Evolutionary conservation across 176 grass and related monocot species (phyloP).

Genomic region (Ampelocalamus luodianensis): DNA sequence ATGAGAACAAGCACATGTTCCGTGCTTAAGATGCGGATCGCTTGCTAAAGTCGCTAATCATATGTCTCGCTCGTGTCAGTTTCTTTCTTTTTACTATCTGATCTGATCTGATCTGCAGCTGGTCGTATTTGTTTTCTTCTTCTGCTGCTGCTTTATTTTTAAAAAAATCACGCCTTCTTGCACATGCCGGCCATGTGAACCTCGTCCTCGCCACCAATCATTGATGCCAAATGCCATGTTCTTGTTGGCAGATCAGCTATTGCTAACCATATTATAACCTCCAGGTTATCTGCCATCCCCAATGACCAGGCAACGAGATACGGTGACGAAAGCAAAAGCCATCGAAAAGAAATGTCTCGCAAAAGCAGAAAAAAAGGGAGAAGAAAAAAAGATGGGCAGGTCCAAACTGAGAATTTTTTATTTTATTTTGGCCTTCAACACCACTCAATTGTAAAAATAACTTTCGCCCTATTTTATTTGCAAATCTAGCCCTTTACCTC

Average conservation of each 20-base stretch:
- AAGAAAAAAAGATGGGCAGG: neutral
- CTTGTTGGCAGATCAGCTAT: neutral
- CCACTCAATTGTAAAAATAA: too few species aligned
- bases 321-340: too few species aligned
- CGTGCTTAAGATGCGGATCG: neutral
- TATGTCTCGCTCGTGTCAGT: neutral
- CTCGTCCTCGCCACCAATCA: conserved; percentile 15
- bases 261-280: too few species aligned
- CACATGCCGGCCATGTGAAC: conserved; percentile 55
- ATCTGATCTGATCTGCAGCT: neutral
- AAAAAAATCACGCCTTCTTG: conserved; percentile 28
- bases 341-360: neutral
- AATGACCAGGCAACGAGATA: too few species aligned
- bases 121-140: neutral
- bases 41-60: too few species aligned
- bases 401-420: too few species aligned
- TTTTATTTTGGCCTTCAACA: too few species aligned
- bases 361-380: neutral
- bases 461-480: too few species aligned
- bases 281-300: too few species aligned
- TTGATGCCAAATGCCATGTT: conserved; percentile 9
- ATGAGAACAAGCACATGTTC: too few species aligned
- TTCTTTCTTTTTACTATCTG: neutral
- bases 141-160: neutral
- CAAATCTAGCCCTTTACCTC: too few species aligned